These are phyloP conservation scores for Eucalyptus victrix DNA, from an alignment of 345 rosid genomes.

Conservation along the genomic window DNA sequence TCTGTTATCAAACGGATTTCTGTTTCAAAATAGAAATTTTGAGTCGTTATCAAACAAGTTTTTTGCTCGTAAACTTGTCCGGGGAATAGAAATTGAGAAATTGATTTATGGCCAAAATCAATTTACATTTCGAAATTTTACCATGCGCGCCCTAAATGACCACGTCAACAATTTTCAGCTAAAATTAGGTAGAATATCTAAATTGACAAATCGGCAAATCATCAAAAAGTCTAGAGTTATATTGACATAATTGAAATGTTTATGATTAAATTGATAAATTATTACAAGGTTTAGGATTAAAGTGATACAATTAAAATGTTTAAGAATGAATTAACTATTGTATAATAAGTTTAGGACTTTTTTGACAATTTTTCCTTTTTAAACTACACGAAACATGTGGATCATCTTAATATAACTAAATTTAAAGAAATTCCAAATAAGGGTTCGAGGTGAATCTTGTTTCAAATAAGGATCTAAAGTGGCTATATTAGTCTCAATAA, in stretches of 20 bases:
- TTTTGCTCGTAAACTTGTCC: too few species aligned
- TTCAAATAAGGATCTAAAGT: fast-evolving
- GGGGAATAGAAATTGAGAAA: too few species aligned
- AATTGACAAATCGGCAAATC: neutral
- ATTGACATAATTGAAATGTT: neutral
- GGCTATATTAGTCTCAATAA: too few species aligned
- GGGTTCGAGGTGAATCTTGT: fast-evolving
- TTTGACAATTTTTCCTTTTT: neutral
- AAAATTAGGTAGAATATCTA: neutral
- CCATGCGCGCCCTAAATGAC: too few species aligned
- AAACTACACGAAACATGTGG: neutral
- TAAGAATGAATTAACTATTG: fast-evolving
- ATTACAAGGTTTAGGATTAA: neutral
- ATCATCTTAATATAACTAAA: neutral
- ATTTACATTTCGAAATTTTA: too few species aligned
- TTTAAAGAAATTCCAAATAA: too few species aligned
- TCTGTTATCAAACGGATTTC: too few species aligned
- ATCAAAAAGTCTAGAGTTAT: neutral
- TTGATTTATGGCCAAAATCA: too few species aligned
- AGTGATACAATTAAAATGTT: neutral
- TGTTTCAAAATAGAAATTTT: too few species aligned
- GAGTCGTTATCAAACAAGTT: too few species aligned
- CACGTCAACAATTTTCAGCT: fast-evolving
- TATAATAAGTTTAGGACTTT: too few species aligned
- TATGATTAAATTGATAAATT: neutral